These are phyloP conservation scores for Pluteus cervinus DNA, from an alignment of 768 basidiomycete genomes.

Conservation along the genomic window DNA sequence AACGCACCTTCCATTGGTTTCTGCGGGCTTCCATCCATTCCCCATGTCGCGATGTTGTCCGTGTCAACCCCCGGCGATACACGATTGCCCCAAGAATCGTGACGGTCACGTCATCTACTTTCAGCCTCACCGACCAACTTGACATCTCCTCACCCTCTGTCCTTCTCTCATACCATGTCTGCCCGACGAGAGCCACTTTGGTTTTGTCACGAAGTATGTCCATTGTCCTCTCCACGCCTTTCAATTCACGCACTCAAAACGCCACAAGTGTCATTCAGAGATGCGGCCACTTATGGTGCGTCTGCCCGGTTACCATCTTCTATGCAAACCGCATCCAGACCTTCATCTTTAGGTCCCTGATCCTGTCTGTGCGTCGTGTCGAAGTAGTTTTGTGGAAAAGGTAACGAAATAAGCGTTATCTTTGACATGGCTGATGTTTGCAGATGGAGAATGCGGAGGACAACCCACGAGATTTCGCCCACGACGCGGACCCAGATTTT, in stretches of 20 bases:
- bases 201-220: slow-evolving; percentile 68
- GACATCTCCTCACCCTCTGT: slow-evolving; percentile 9
- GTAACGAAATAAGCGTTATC: slow-evolving; percentile 26
- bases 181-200: slow-evolving; percentile 68
- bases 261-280: slow-evolving; percentile 71
- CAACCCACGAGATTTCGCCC: slow-evolving; percentile 67
- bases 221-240: slow-evolving; percentile 1
- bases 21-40: too few species aligned
- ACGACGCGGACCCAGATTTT: slow-evolving; percentile 23
- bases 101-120: too few species aligned
- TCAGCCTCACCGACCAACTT: slow-evolving; percentile 3
- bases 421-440: slow-evolving; percentile 2
- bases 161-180: slow-evolving; percentile 41
- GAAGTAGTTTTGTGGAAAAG: slow-evolving; percentile 78
- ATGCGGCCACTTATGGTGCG: slow-evolving; percentile 84
- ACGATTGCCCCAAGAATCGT: too few species aligned
- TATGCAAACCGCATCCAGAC: slow-evolving; percentile 5
- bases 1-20: too few species aligned
- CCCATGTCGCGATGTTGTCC: too few species aligned
- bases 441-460: slow-evolving; percentile 73
- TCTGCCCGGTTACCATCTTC: slow-evolving; percentile 3
- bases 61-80: too few species aligned
- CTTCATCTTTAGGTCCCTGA: slow-evolving; percentile 55
- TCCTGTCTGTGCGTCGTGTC: slow-evolving; percentile 79
- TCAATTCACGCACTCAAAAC: slow-evolving; percentile 6